phyloP scores from a whole-genome alignment of 2,329 filamentous ascomycete genomes.

The Stemphylium vesicarium region DNA sequence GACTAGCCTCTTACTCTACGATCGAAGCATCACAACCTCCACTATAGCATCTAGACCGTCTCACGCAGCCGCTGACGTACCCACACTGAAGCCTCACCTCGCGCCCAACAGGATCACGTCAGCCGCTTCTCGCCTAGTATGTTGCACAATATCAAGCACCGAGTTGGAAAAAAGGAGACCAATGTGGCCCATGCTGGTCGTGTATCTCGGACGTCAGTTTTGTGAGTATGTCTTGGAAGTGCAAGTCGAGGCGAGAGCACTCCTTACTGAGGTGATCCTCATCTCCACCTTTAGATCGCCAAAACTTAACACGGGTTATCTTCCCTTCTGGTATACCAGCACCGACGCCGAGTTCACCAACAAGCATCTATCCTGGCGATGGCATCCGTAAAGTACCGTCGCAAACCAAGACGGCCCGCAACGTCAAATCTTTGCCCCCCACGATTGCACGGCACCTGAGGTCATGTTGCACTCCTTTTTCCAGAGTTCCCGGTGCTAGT shows the following conservation, averaged over 20 bases:
- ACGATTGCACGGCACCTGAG: not conserved
- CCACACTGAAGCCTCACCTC: constrained; percentile 7
- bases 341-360: not conserved
- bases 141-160: not conserved
- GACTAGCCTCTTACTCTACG: constrained; percentile 4
- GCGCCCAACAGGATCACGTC: constrained; percentile 3
- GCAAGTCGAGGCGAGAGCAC: not conserved
- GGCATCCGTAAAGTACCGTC: not conserved
- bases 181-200: not conserved
- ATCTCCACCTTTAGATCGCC: not conserved
- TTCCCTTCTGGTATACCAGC: not conserved
- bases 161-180: not conserved
- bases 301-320: not conserved
- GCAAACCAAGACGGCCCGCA: not conserved
- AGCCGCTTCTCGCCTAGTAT: constrained; percentile 3
- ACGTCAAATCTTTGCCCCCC: not conserved
- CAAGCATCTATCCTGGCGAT: not conserved
- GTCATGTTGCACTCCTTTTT: not conserved
- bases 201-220: not conserved
- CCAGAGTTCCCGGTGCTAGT: not conserved
- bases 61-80: constrained; percentile 23
- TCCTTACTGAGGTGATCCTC: not conserved
- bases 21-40: constrained; percentile 6
- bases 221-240: not conserved
- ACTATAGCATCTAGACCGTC: constrained; percentile 22